These are phyloP conservation scores for Phytophthora vignae DNA, from an alignment of 352 stramenopile genomes.

Conservation along the genomic window DNA sequence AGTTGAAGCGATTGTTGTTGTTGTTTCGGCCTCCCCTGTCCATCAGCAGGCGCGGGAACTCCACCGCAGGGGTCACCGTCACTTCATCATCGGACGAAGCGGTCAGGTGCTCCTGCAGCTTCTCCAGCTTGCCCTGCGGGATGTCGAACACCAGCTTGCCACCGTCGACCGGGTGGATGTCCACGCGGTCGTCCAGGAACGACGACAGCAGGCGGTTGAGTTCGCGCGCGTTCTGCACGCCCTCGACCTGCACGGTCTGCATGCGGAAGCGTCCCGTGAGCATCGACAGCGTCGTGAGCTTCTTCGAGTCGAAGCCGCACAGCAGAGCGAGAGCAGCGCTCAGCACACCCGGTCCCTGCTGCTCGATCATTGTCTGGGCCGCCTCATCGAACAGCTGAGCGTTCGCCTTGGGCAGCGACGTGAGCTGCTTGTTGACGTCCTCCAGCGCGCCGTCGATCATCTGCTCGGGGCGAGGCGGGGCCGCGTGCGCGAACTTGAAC, in stretches of 20 bases:
- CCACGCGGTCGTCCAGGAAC: slow-evolving; percentile 54
- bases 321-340: slow-evolving; percentile 77
- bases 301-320: slow-evolving; percentile 80
- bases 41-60: slow-evolving; percentile 69
- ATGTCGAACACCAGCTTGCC: slow-evolving; percentile 81
- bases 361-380: slow-evolving; percentile 59
- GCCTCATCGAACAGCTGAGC: slow-evolving; percentile 67
- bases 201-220: slow-evolving; percentile 52
- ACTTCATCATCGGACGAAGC: slow-evolving; percentile 38
- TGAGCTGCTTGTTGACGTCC: slow-evolving; percentile 65
- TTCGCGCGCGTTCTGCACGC: slow-evolving; percentile 53
- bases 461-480: slow-evolving; percentile 62
- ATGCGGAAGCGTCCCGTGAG: slow-evolving; percentile 69
- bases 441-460: slow-evolving; percentile 64
- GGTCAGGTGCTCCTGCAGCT: slow-evolving; percentile 55
- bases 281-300: slow-evolving; percentile 76
- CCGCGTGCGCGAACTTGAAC: slow-evolving; percentile 72
- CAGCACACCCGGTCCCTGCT: slow-evolving; percentile 61
- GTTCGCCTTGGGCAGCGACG: slow-evolving; percentile 52
- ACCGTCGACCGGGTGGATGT: slow-evolving; percentile 64
- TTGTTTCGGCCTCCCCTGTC: slow-evolving; percentile 29
- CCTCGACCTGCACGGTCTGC: slow-evolving; percentile 74
- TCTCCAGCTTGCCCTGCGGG: slow-evolving; percentile 53
- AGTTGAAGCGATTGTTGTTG: slow-evolving; percentile 34
- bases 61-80: slow-evolving; percentile 51